A percentile compares a stretch with the other conserved stretches of the same genome.
These are phyloP conservation scores for Metschnikowia cubensis DNA, from an alignment of 805 yeast species.

Conservation along the genomic window DNA sequence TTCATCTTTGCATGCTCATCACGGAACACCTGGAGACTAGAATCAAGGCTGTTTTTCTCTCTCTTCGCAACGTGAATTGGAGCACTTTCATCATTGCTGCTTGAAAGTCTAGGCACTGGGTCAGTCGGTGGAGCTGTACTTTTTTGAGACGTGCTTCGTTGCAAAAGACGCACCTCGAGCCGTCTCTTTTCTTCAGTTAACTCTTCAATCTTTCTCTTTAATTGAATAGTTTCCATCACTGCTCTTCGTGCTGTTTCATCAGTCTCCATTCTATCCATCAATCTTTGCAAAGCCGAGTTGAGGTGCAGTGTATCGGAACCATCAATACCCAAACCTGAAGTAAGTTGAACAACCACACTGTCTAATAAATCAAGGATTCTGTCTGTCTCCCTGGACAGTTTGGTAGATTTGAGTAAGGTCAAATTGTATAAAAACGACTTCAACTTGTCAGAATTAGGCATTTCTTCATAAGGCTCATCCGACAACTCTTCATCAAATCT, in stretches of 20 bases:
- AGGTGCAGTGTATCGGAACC: background rate
- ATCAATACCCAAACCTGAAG: constrained; percentile 20
- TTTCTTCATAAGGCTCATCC: background rate
- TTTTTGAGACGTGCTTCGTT: background rate
- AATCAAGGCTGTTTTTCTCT: background rate
- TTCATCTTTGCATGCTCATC: constrained; percentile 2
- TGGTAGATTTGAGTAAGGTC: constrained; percentile 24
- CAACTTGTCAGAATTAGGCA: constrained; percentile 10
- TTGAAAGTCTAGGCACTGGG: background rate
- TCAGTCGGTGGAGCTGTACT: background rate
- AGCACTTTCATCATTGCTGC: background rate
- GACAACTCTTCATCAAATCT: constrained; percentile 4
- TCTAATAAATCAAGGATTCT: constrained; percentile 28
- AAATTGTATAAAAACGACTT: constrained; percentile 27
- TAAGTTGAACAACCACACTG: constrained; percentile 29
- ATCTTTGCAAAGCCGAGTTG: constrained; percentile 26
- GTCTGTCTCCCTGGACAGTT: constrained; percentile 23
- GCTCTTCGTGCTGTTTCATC: constrained; percentile 36
- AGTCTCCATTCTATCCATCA: constrained; percentile 31
- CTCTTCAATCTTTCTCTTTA: constrained; percentile 20
- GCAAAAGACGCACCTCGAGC: background rate
- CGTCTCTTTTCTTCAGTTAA: constrained; percentile 15
- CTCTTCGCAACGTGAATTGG: background rate
- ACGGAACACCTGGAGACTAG: background rate
- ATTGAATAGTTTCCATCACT: constrained; percentile 26